A percentile compares a stretch with the other conserved stretches of the same genome.
Evolutionary conservation across 129 eudicot species (phyloP).

Genomic region (Escallonia herrerae): DNA sequence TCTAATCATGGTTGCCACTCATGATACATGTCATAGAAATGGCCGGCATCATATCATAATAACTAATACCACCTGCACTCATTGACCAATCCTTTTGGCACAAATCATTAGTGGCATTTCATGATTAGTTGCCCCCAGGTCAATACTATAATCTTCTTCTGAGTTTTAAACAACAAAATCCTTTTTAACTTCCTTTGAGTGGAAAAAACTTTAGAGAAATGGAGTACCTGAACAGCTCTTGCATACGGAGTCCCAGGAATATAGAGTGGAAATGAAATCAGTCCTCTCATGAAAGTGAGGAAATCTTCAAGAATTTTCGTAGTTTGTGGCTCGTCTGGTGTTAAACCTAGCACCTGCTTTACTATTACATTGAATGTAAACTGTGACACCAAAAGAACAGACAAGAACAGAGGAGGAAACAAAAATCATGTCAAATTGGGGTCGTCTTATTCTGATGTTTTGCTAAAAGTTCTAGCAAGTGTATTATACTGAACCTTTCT

Average conservation of each 20-base stretch:
- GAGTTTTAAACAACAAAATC: neutral
- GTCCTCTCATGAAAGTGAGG: constrained; percentile 72
- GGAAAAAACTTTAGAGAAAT: neutral
- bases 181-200: too few species aligned
- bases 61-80: too few species aligned
- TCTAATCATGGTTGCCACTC: too few species aligned
- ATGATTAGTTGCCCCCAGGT: too few species aligned
- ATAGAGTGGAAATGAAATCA: constrained; percentile 66
- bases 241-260: constrained; percentile 91
- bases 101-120: too few species aligned
- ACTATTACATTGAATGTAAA: constrained; percentile 78
- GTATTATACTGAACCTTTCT: constrained; percentile 57
- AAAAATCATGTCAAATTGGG: neutral
- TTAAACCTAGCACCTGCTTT: constrained; percentile 72
- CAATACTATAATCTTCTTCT: neutral
- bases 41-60: too few species aligned
- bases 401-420: neutral
- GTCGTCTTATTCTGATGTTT: too few species aligned
- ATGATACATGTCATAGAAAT: too few species aligned
- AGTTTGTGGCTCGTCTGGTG: constrained; percentile 57
- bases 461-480: too few species aligned
- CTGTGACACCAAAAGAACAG: constrained; percentile 19
- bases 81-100: too few species aligned
- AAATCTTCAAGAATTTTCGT: constrained; percentile 64
- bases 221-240: constrained; percentile 70